These are phyloP conservation scores for Urochloa ruziziensis DNA, from an alignment of 176 grass and related monocot genomes.

Conservation along the genomic window DNA sequence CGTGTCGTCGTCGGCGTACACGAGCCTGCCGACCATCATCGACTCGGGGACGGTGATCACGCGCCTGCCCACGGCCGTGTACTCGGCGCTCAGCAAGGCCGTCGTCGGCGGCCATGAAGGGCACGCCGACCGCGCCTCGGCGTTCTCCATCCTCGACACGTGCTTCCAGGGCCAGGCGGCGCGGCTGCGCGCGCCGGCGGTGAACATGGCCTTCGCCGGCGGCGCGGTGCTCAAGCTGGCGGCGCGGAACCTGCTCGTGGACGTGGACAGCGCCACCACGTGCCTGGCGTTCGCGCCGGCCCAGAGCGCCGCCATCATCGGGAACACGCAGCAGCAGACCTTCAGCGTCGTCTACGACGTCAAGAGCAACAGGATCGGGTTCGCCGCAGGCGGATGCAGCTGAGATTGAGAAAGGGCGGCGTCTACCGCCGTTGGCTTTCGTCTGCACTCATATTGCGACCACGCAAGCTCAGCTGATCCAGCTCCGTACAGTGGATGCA, in stretches of 20 bases:
- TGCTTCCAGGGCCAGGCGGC: slow-evolving; percentile 53
- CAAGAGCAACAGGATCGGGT: slow-evolving; percentile 56
- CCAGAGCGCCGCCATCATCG: slow-evolving; percentile 64
- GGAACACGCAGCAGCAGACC: slow-evolving; percentile 81
- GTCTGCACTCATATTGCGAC: neutral
- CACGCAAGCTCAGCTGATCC: neutral
- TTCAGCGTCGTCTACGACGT: slow-evolving; percentile 86
- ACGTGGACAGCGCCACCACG: slow-evolving; percentile 62
- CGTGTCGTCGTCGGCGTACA: slow-evolving; percentile 44
- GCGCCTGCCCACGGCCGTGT: slow-evolving; percentile 57
- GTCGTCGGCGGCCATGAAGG: slow-evolving; percentile 46
- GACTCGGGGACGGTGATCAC: slow-evolving; percentile 87
- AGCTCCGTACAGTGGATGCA: neutral
- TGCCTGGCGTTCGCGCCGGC: slow-evolving; percentile 73
- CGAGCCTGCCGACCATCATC: slow-evolving; percentile 61
- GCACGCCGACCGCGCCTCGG: slow-evolving; percentile 15
- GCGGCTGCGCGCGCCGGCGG: slow-evolving; percentile 43
- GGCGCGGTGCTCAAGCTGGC: slow-evolving; percentile 52
- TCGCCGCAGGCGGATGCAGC: slow-evolving; percentile 62
- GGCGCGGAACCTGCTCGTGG: slow-evolving; percentile 55
- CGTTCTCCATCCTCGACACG: slow-evolving; percentile 75
- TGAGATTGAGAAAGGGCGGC: slow-evolving; percentile 10
- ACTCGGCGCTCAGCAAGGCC: slow-evolving; percentile 64
- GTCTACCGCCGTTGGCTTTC: neutral
- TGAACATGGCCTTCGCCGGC: slow-evolving; percentile 58